Evolutionary conservation across 2,329 filamentous ascomycete genomes (phyloP), one percentile per base, ranked within the genome.

Genomic region (Remersonia thermophila): DNA sequence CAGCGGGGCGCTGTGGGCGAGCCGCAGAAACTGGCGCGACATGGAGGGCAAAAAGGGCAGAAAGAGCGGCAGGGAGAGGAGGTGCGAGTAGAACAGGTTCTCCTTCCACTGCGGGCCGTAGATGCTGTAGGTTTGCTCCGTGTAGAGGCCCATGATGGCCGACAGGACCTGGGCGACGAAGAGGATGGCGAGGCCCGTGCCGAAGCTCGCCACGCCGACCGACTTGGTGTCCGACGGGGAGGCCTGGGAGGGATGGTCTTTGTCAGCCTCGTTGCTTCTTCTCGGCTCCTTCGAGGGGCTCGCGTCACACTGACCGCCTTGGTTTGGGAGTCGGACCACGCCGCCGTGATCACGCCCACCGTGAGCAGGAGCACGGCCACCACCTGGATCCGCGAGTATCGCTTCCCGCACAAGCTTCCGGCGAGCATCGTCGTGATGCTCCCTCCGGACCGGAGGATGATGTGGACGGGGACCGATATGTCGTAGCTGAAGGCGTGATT

Each of bases 401-500:
- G 71, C 62, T 89, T 94, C 28, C 89, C 89, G 52, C 80, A 86
- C 11, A 93, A 48, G 52, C 79, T 86, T 3, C 91, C 91, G n/a
- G 89, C 84, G 12, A 79, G 61, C 75, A 98, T 93, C 7, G 91
- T 96, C 4, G 87, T 93, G 43, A 96, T 93, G 50, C 87, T 94
- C 12, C 91, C 91, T 33, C 89, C 93, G 33, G 87, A 95, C 36
- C 91, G 77, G 20, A 98, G 67, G 47, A 98, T 96, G 50, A 98
- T 98, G 55, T 98, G 91, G 33, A 98, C 77, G 1, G 91, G 91
- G 0, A 98, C 85, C 6, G 86, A 94, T 38, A 98, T 96, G 49
- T 86, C 79, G 62, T 95, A 98, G 44, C 85, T 87, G 58, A 98
- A 98, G 6, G 89, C 91, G 66, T 89, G 89, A 52, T 98, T 98